Evolutionary conservation across 148 eudicot genomes (phyloP), one percentile per base, ranked within the genome.

Genomic region (Rheum nobile): DNA sequence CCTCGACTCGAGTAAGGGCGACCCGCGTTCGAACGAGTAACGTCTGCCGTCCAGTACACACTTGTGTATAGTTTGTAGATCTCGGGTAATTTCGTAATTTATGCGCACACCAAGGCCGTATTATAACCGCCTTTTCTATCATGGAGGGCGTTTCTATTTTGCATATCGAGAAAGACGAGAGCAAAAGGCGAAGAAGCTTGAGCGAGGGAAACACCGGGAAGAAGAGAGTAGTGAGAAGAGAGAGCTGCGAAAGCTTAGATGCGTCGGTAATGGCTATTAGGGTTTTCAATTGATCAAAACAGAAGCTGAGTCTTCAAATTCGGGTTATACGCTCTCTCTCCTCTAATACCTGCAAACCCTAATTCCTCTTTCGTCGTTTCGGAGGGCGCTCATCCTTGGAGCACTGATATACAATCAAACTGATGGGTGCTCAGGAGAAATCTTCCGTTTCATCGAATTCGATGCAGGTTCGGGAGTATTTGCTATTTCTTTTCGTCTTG

Each of bases 341-440:
- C 74, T 73, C 46, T 28, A 17, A 14, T 3, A 29, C 38, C 28
- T 65, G 70, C 59, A 31, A 74, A 72, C 29, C 70, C 37, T 57
- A 79, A 75, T 75, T 71, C 67, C 21, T 32, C 39, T 65, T 61
- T 28, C 37, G 34, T 28, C 22, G 21, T 61, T 17, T 50, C 48
- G 42, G 38, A 50, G 42, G 6, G 24, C 50, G 65, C 31, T 41
- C 24, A 7, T 71, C n/a, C 5, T 41, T 28, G 54, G 48, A 65
- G 70, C 41, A 16, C 6, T 11, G 70, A 65, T 32, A 32, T 17
- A 4, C 32, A 69, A 69, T 39, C 72, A 16, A 37, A 71, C 54
- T 17, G 76, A 87, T 87, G 90, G 90, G 87, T 6, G 83, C 90
- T 65, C 86, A 73, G 29, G 90, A 87, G 72, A 87, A 84, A 48